Evolutionary conservation across 305 asterid genomes (phyloP).

Genomic region (Rubia peregrina): DNA sequence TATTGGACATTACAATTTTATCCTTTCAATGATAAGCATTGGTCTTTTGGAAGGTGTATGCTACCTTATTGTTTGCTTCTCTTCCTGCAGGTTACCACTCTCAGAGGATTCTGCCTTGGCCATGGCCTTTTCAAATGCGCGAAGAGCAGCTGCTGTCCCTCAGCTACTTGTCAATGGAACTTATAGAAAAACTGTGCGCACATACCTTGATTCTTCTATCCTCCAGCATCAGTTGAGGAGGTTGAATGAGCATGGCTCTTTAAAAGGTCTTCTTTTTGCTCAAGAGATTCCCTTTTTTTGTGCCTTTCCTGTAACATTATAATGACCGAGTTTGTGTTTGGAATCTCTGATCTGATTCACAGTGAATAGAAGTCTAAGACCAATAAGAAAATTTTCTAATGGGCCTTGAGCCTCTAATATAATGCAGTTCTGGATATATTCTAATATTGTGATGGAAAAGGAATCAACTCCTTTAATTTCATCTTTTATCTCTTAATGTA

Average conservation of each 20-base stretch:
- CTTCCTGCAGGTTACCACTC: conserved; percentile 58
- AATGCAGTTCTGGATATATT: neutral
- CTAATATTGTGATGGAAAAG: neutral
- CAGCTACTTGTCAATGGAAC: conserved; percentile 93
- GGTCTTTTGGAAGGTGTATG: conserved; percentile 13
- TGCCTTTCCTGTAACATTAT: neutral
- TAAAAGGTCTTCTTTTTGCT: conserved; percentile 56
- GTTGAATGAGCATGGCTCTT: conserved; percentile 69
- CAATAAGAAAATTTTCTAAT: neutral
- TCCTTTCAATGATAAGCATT: neutral
- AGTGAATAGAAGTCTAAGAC: neutral
- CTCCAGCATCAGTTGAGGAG: conserved; percentile 95
- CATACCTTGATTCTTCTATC: conserved; percentile 91
- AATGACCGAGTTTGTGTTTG: neutral
- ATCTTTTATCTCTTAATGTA: neutral
- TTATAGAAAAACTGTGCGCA: conserved; percentile 79
- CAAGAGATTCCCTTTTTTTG: neutral
- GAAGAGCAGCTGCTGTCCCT: conserved; percentile 97
- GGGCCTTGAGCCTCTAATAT: neutral
- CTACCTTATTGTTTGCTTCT: conserved; percentile 16
- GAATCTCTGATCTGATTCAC: neutral
- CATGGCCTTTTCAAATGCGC: conserved; percentile 93
- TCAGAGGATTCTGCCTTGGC: conserved; percentile 97
- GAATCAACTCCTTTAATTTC: neutral
- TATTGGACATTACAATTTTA: neutral